Base-by-base conservation (phyloP, 345 rosid genomes). In the Clarkia xantiana region DNA sequence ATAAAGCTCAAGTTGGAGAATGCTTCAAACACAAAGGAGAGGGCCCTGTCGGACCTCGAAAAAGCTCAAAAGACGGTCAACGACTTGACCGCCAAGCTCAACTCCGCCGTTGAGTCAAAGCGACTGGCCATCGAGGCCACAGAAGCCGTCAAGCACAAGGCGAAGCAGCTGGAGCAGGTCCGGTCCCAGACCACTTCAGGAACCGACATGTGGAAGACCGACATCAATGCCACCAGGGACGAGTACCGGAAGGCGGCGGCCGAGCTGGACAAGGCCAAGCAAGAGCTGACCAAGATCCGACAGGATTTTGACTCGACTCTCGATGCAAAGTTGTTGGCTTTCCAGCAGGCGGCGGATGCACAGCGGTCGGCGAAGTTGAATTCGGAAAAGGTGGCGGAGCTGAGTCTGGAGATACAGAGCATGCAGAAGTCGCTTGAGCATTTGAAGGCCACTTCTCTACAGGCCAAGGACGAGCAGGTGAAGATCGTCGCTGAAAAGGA, bases 281-380 rank as follows among this genome's bases (percentile, higher is more conserved):
- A 84, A 42, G 72, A 76, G 58, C 81, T 91, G 45, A 78, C 73
- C 14, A 71, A 68, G 59, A 58, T 81, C 50, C 59, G 85, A 55
- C 96, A 81, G 63, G 93, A 86, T 60, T 86, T 86, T 23, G 94
- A 78, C 50, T 72, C 89, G 0, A 71, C 73, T 2, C 49, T 73
- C 73, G 96, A 84, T 10, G 59, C 71, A 1, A 91, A 91, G 60
- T 16, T 65, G 51, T 71, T 79, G 0, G 64, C 85, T 0, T 57
- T 81, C 58, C 85, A 78, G 45, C 85, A 76, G 47, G 82, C 90
- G 1, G 79, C 82, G 0, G 96, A 86, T 53, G 94, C 93, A 0
- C 66, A 73, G 51, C 73, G 76, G 19, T 58, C 70, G 4, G 61
- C 70, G 0, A 71, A 74, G 39, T 51, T 38, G 0, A 75, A 71